A percentile compares a stretch with the other conserved stretches of the same genome.
Conservation (phyloP, 495 filamentous ascomycete genomes). For the Elaphomyces granulatus region DNA sequence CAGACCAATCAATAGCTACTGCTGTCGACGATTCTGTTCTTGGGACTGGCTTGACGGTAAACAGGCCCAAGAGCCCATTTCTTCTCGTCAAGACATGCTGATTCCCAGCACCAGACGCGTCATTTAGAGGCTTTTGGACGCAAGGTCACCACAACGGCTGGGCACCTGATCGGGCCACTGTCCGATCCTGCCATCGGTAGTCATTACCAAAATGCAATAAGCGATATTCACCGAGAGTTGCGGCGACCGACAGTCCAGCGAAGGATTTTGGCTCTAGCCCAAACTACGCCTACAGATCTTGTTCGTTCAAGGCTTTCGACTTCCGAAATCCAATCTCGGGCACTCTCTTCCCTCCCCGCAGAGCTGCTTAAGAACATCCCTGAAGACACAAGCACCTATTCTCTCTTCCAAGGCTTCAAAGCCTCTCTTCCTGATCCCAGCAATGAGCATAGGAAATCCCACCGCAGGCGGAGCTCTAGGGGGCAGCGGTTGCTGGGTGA, state of each 20-base stretch:
- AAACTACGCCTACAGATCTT: constrained; percentile 79
- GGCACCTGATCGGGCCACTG: constrained; percentile 64
- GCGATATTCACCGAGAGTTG: constrained; percentile 76
- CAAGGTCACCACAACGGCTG: constrained; percentile 89
- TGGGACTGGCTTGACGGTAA: constrained; percentile 40
- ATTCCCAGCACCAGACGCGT: constrained; percentile 46
- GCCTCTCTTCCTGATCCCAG: constrained; percentile 70
- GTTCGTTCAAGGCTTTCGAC: constrained; percentile 85
- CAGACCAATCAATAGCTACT: constrained; percentile 32
- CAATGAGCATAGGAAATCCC: constrained; percentile 44
- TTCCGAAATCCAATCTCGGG: constrained; percentile 86
- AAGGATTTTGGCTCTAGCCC: constrained; percentile 75
- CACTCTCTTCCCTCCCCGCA: constrained; percentile 77
- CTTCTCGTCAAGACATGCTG: neutral
- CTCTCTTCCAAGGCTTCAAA: constrained; percentile 92
- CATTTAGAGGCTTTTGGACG: constrained; percentile 85
- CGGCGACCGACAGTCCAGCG: constrained; percentile 70
- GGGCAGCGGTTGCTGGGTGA: constrained; percentile 61
- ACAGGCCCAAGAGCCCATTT: constrained; percentile 3
- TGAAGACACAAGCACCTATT: constrained; percentile 71
- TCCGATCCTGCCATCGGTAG: constrained; percentile 38
- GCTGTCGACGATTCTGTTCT: constrained; percentile 35
- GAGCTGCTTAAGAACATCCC: constrained; percentile 80
- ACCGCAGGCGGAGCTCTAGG: constrained; percentile 54
- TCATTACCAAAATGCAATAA: constrained; percentile 75